Percentiles rank a stretch among this genome's conserved stretches.
phyloP scores from a whole-genome alignment of 441 rosid genomes.

The Adansonia grandidieri region DNA sequence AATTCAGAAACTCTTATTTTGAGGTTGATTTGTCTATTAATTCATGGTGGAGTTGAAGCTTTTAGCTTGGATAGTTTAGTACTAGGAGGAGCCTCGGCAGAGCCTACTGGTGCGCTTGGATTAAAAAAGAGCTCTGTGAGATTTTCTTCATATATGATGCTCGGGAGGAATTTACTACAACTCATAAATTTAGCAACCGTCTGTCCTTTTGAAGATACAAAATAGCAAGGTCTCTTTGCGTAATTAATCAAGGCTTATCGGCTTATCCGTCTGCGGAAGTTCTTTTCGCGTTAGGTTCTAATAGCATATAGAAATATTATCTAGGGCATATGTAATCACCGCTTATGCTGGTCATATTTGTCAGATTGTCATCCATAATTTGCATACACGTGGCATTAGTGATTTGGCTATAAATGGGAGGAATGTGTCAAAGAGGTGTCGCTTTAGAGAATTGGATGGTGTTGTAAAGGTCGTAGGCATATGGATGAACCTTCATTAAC shows the following conservation, averaged over 20 bases:
- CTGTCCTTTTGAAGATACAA: neutral
- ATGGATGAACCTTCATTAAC: too few species aligned
- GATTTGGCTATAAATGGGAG: too few species aligned
- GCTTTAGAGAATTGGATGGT: too few species aligned
- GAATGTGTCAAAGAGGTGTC: too few species aligned
- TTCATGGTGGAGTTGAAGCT: neutral
- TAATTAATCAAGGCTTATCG: neutral
- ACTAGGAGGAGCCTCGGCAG: neutral
- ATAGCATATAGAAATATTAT: too few species aligned
- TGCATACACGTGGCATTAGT: too few species aligned
- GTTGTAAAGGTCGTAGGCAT: too few species aligned
- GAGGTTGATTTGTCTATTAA: constrained; percentile 1
- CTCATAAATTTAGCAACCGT: neutral
- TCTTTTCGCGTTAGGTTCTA: too few species aligned
- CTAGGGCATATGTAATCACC: too few species aligned
- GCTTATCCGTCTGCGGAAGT: too few species aligned
- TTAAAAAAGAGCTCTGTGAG: neutral
- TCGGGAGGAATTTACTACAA: neutral
- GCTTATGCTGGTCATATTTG: too few species aligned
- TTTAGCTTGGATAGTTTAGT: neutral
- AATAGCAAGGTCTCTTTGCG: neutral
- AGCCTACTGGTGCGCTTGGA: neutral
- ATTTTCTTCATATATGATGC: neutral
- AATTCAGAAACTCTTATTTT: neutral
- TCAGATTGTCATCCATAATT: too few species aligned